Evolutionary conservation across 768 basidiomycete genomes (phyloP), one percentile per base, ranked within the genome.

Genomic region (Punctularia strigosozonata): DNA sequence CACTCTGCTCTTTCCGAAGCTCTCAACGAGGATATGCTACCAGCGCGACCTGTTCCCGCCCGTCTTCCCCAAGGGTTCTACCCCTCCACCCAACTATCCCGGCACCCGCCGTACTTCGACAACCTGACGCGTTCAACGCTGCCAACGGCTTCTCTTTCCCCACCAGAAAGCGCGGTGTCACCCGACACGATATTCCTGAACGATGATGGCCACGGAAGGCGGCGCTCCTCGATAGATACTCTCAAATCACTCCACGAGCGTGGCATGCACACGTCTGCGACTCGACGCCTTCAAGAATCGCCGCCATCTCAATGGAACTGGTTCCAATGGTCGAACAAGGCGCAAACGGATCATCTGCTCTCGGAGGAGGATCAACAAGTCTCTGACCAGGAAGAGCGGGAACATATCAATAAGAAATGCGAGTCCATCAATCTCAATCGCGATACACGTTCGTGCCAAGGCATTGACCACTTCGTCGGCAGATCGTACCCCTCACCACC

Each of bases 401-500:
- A 53, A 18, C 41, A 45, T 19, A 52, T 57, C 18, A 31, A 45
- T 40, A 40, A 46, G 28, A 47, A 50, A 30, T 53, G 55, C 53
- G 34, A 19, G 51, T 50, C 6, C 25, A 10, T 18, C 36, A 25
- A 23, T 21, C 5, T 7, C 40, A 14, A 25, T 25, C 23, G 25
- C 43, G 22, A 38, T 15, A 19, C 20, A 19, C 26, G 21, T 10
- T 17, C 10, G 30, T 14, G 20, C 34, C 5, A 33, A 18, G 6
- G 24, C 37, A 20, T 24, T 25, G 31, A 19, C 18, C 28, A 25
- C 26, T 19, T 34, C 46, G 12, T 23, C 41, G 31, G 58, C 50
- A 70, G 25, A 39, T 5, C 23, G 15, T 17, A 13, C 86, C 1
- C 82, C 92, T 0, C 72, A 72, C 42, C 76, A 88, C 45, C 94